phyloP scores from a whole-genome alignment of 2,329 filamentous ascomycete genomes.

The Ophiocordyceps australis region DNA sequence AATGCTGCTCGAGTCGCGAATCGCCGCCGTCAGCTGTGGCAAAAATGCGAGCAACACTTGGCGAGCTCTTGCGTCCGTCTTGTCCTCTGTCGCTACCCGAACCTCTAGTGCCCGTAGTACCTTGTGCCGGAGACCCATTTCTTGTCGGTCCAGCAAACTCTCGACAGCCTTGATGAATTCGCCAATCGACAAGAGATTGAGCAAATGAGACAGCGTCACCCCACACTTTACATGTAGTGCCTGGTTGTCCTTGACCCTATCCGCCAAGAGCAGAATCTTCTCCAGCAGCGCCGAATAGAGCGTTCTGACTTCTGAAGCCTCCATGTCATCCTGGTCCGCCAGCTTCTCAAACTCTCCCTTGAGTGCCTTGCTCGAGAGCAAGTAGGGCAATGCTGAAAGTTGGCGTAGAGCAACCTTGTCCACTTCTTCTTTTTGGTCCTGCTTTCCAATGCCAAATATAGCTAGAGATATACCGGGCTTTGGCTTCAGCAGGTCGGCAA shows the following conservation, averaged over 20 bases:
- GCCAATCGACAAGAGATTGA: conserved; percentile 67
- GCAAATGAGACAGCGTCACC: conserved; percentile 57
- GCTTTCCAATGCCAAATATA: conserved; percentile 42
- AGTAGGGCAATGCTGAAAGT: conserved; percentile 35
- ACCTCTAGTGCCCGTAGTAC: conserved; percentile 66
- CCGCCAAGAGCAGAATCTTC: conserved; percentile 45
- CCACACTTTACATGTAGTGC: conserved; percentile 40
- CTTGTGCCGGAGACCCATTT: conserved; percentile 59
- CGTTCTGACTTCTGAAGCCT: conserved; percentile 45
- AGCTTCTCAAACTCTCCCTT: conserved; percentile 35
- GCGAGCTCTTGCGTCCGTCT: conserved; percentile 49
- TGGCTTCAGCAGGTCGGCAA: conserved; percentile 56
- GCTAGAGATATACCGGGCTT: conserved; percentile 57
- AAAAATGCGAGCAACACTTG: conserved; percentile 60
- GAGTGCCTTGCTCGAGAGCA: conserved; percentile 39
- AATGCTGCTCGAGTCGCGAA: conserved; percentile 54
- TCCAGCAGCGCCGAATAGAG: conserved; percentile 54
- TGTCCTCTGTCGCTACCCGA: conserved; percentile 56
- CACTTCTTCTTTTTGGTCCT: conserved; percentile 26
- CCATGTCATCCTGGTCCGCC: conserved; percentile 45
- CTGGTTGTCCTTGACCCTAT: conserved; percentile 40
- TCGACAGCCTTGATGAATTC: conserved; percentile 86
- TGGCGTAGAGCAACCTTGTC: conserved; percentile 33
- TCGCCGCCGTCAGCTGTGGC: conserved; percentile 57
- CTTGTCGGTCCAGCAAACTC: conserved; percentile 56